Evolutionary conservation across 2,329 filamentous ascomycete genomes (phyloP), one percentile per base, ranked within the genome.

Genomic region (Aspergillus viridinutans): DNA sequence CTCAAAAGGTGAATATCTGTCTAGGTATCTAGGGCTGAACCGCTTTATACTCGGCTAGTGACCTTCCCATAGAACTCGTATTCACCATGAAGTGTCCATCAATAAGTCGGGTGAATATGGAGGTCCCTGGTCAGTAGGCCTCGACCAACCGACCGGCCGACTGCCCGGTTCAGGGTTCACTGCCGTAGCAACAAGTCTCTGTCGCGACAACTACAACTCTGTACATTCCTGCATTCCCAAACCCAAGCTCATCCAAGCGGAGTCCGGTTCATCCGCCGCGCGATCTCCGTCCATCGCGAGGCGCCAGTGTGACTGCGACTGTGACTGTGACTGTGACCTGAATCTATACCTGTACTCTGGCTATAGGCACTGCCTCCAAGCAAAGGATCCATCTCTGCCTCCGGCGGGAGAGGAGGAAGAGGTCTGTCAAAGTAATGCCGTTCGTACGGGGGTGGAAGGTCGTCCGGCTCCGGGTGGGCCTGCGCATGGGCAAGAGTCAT

Each of bases 391-490:
- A 23, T 14, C 50, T 29, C 57, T 47, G 7, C 32, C 32, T 6
- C 43, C 55, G 35, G 50, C 55, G 43, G 23, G 29, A 57, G 28
- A n/a, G 49, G 57, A n/a, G 48, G 32, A 32, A 66, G 42, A 8
- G 60, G 62, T 28, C 50, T 58, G 35, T 67, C 58, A 32, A 61
- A 61, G 20, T 64, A 54, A 53, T 68, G 69, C 23, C 62, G 62
- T 17, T 67, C 68, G 54, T 72, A 72, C 9, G 66, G 60, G 10
- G 70, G 71, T 8, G 69, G 65, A 4, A 62, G 58, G 21, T 62
- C 62, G 7, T 26, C 47, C 29, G n/a, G 21, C 9, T n/a, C 17
- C 17, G 10, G 7, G 6, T 38, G 49, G 45, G 20, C n/a, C 50
- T n/a, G 45, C 7, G 8, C 17, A 38, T 50, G 28, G 42, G 20